Base-by-base conservation (phyloP, 2,329 filamentous ascomycete genomes). In the Epichloe uncinata region DNA sequence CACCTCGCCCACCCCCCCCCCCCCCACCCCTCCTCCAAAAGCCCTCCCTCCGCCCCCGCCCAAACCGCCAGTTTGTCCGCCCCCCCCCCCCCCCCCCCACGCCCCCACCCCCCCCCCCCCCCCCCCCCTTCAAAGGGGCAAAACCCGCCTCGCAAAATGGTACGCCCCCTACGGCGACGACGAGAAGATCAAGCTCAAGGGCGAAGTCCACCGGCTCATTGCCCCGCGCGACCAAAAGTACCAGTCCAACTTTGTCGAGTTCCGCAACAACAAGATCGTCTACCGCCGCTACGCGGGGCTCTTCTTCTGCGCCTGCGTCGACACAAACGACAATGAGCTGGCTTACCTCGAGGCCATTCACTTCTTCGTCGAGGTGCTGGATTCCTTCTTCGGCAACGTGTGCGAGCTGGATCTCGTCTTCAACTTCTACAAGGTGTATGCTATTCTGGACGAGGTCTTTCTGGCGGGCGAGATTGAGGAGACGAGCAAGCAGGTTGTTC, bases 211-310 rank as follows among this genome's bases (percentile, higher is more conserved):
- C 76, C 90, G 93, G 55, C 88, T 98, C 58, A 91, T 98, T 54
- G 93, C 93, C 0, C 93, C 93, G 5, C 87, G 93, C 64, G 93
- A 98, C 70, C 93, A 98, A 66, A 98, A 98, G 67, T 95, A 98
- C 75, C 93, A 98, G 68, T 95, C 89, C 71, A 98, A 98, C 73
- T 98, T 98, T 64, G 93, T 98, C 76, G 93, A 98, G 71, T 84
- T 85, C 73, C 85, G 87, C 57, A 87, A 89, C 70, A 89, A 91
- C 66, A 97, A 96, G 73, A 86, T 98, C 60, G 88, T 98, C 49
- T 98, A 98, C 73, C 85, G 94, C 42, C 86, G 93, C 55, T 98
- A 98, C 70, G 93, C 93, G 0, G 93, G 93, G 0, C 81, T 98
- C 52, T 98, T 98, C 79, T 98, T 98, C 75, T 98, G 93, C 74